Percentiles rank a stretch among this genome's conserved stretches.
Evolutionary conservation across 768 basidiomycete species (phyloP).

Genomic region (Trametes elegans): DNA sequence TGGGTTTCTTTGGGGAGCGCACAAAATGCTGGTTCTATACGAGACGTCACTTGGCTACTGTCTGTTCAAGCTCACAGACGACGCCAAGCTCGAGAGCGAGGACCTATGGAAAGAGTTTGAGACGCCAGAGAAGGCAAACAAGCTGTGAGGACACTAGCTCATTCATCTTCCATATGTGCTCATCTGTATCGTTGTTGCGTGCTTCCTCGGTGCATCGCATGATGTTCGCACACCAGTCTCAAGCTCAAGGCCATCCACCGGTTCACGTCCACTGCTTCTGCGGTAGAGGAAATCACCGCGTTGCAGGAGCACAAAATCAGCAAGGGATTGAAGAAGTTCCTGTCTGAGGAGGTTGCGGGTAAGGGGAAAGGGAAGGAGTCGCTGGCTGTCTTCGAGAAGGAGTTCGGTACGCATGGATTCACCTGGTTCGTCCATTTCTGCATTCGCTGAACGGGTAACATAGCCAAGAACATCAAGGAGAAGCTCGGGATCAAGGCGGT

Average conservation of each 20-base stretch:
- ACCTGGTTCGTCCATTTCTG: background rate
- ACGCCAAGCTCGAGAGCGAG: constrained; percentile 81
- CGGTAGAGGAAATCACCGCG: constrained; percentile 95
- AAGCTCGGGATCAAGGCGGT: constrained; percentile 88
- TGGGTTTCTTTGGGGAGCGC: background rate
- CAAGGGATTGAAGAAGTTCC: constrained; percentile 90
- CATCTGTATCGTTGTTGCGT: constrained; percentile 11
- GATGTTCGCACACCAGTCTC: constrained; percentile 47
- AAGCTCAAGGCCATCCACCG: constrained; percentile 95
- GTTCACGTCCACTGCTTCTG: constrained; percentile 93
- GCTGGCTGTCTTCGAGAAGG: constrained; percentile 84
- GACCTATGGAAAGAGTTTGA: constrained; percentile 93
- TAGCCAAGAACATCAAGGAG: constrained; percentile 87
- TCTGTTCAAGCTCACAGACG: constrained; percentile 92
- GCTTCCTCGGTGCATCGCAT: background rate
- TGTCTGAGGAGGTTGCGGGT: constrained; percentile 79
- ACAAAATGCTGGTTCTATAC: constrained; percentile 89
- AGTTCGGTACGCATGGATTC: constrained; percentile 68
- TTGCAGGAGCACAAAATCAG: constrained; percentile 91
- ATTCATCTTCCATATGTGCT: constrained; percentile 5
- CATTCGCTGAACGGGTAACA: background rate
- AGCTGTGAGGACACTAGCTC: constrained; percentile 62
- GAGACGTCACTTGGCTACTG: constrained; percentile 97
- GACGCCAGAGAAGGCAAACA: constrained; percentile 87
- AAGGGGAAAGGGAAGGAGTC: constrained; percentile 90